Conservation (phyloP, 1,284 basidiomycete genomes). For the Microbotryum intermedium region DNA sequence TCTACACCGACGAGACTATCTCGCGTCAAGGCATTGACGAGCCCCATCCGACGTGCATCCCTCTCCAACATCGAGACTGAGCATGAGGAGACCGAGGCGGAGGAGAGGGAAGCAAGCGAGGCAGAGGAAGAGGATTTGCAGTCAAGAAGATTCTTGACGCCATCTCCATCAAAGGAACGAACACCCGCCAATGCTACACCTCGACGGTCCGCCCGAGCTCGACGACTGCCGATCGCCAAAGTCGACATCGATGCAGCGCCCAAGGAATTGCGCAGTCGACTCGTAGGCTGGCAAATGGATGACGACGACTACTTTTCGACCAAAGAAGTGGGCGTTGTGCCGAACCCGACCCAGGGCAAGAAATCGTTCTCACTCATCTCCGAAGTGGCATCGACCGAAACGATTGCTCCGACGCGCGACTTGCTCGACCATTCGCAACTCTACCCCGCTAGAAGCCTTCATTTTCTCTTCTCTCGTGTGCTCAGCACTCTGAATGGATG, state of each 20-base stretch:
- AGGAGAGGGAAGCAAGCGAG: too few species aligned
- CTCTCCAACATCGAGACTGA: too few species aligned
- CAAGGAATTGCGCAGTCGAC: slow-evolving; percentile 1
- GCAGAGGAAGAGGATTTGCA: too few species aligned
- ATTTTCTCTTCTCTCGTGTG: neutral
- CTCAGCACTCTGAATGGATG: slow-evolving; percentile 10
- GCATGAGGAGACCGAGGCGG: too few species aligned
- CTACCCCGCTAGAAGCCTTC: neutral
- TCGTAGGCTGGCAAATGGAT: slow-evolving; percentile 24
- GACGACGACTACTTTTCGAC: neutral
- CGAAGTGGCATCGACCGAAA: neutral
- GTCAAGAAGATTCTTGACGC: too few species aligned
- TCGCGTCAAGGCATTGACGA: too few species aligned
- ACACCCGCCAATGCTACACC: too few species aligned
- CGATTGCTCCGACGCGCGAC: neutral
- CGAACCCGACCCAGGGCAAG: neutral
- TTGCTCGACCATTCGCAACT: neutral
- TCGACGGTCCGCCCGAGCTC: slow-evolving; percentile 3
- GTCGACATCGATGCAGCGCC: slow-evolving; percentile 15
- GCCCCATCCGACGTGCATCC: too few species aligned
- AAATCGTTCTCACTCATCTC: neutral
- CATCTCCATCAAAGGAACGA: too few species aligned
- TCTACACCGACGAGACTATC: too few species aligned
- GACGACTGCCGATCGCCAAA: slow-evolving; percentile 6
- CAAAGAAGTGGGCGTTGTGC: neutral